These are phyloP conservation scores for Spatholobus suberectus DNA, from an alignment of 306 rosid genomes.

Conservation along the genomic window DNA sequence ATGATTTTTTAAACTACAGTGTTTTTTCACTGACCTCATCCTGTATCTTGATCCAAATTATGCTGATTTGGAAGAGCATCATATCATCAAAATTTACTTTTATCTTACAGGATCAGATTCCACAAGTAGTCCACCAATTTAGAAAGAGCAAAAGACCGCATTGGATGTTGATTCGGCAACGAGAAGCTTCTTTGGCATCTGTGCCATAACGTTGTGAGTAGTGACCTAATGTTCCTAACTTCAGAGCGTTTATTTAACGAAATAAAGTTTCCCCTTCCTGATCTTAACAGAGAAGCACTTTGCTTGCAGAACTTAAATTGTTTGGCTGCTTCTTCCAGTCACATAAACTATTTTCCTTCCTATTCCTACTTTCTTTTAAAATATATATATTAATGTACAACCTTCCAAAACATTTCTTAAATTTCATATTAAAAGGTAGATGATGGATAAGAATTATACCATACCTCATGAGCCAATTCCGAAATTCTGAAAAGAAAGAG, in stretches of 20 bases:
- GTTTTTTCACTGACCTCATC: constrained; percentile 44
- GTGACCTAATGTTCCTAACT: constrained; percentile 34
- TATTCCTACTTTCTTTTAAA: constrained; percentile 13
- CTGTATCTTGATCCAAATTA: constrained; percentile 37
- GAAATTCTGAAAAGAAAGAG: constrained; percentile 27
- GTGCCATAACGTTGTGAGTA: constrained; percentile 44
- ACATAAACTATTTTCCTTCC: constrained; percentile 32
- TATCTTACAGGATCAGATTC: constrained; percentile 77
- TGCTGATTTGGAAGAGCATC: constrained; percentile 56
- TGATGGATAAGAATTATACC: not conserved
- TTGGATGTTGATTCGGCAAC: constrained; percentile 47
- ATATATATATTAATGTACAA: not conserved
- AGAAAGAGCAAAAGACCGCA: constrained; percentile 32
- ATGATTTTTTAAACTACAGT: constrained; percentile 44
- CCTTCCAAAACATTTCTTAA: not conserved
- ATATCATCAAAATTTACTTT: constrained; percentile 59
- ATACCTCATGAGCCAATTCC: constrained; percentile 5
- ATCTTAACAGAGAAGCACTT: constrained; percentile 28
- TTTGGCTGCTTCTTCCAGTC: constrained; percentile 12
- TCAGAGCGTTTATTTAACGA: constrained; percentile 4
- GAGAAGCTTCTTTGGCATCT: constrained; percentile 71
- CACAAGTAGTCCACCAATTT: constrained; percentile 55
- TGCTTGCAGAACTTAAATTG: constrained; percentile 31
- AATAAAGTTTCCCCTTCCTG: constrained; percentile 7
- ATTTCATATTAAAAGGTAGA: not conserved